Percentiles rank a stretch among this genome's conserved stretches.
Conservation (phyloP, 306 rosid species). For the Dryas alaskensis region DNA sequence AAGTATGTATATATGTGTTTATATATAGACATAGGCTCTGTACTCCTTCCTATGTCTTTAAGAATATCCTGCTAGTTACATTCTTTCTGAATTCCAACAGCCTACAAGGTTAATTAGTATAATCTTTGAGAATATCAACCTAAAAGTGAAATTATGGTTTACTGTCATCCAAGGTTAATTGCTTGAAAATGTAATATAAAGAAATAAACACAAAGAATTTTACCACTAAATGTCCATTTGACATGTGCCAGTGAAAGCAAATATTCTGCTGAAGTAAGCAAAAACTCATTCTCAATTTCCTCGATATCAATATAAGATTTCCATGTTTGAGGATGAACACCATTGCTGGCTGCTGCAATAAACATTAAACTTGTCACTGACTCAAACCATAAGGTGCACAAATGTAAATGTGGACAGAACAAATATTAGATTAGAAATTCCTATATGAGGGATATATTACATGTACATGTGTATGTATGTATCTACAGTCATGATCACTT, state of each 20-base stretch:
- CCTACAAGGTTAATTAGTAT: background rate
- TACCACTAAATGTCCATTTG: conserved; percentile 70
- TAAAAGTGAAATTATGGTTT: background rate
- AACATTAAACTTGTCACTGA: conserved; percentile 15
- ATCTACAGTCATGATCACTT: background rate
- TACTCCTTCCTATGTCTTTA: background rate
- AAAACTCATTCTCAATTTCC: conserved; percentile 77
- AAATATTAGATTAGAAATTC: conserved; percentile 3
- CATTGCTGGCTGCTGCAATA: conserved; percentile 43
- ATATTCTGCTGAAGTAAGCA: conserved; percentile 83
- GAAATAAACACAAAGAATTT: conserved; percentile 18
- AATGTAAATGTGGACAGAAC: conserved; percentile 7
- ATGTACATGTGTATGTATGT: background rate
- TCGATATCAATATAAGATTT: conserved; percentile 54
- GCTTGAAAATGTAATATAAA: background rate
- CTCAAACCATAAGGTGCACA: conserved; percentile 19
- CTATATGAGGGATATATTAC: conserved; percentile 1
- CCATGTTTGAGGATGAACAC: conserved; percentile 47
- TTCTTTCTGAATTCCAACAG: background rate
- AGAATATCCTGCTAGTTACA: no score
- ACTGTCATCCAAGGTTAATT: background rate
- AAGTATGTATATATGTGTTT: background rate
- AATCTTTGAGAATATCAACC: background rate
- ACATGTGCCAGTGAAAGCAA: conserved; percentile 67
- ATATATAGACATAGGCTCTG: background rate